A percentile compares a stretch with the other conserved stretches of the same genome.
phyloP scores from a whole-genome alignment of 2,329 filamentous ascomycete species.

The Epicoccum nigrum region DNA sequence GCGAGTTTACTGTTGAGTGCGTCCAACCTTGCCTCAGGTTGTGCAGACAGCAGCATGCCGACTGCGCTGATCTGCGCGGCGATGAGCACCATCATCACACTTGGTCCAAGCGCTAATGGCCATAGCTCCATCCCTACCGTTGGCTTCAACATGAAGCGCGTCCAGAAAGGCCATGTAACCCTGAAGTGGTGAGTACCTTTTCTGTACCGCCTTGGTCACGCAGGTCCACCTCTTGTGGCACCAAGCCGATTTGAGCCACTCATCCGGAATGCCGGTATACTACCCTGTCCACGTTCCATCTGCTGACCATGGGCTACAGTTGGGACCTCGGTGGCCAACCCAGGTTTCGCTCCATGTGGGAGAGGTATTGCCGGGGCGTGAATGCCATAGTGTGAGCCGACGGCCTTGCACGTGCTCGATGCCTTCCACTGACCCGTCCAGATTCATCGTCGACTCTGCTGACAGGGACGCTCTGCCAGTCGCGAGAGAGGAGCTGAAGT shows the following conservation, averaged over 20 bases:
- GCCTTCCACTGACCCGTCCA: slow-evolving; percentile 46
- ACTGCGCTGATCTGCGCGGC: slow-evolving; percentile 39
- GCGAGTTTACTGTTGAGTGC: slow-evolving; percentile 99
- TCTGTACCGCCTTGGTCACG: slow-evolving; percentile 41
- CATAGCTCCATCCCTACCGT: slow-evolving; percentile 95
- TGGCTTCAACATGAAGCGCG: slow-evolving; percentile 98
- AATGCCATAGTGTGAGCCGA: slow-evolving; percentile 83
- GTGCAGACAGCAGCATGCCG: slow-evolving; percentile 36
- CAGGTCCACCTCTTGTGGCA: slow-evolving; percentile 45
- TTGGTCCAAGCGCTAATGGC: slow-evolving; percentile 48
- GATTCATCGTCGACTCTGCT: slow-evolving; percentile 96
- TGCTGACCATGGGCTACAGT: slow-evolving; percentile 55
- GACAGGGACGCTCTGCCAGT: slow-evolving; percentile 80
- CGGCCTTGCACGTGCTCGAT: slow-evolving; percentile 15
- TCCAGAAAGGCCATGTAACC: slow-evolving; percentile 97
- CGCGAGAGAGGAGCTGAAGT: slow-evolving; percentile 90
- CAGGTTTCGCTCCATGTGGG: slow-evolving; percentile 98
- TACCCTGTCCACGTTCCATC: slow-evolving; percentile 35
- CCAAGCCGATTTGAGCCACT: slow-evolving; percentile 42
- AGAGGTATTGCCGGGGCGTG: slow-evolving; percentile 95
- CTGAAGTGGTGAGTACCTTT: slow-evolving; percentile 76
- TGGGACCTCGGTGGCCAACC: slow-evolving; percentile 99
- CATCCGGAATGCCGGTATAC: slow-evolving; percentile 38
- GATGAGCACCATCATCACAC: slow-evolving; percentile 29
- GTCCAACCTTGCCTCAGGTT: slow-evolving; percentile 50